Evolutionary conservation across 768 basidiomycete genomes (phyloP).

Genomic region (Serendipita sp.): DNA sequence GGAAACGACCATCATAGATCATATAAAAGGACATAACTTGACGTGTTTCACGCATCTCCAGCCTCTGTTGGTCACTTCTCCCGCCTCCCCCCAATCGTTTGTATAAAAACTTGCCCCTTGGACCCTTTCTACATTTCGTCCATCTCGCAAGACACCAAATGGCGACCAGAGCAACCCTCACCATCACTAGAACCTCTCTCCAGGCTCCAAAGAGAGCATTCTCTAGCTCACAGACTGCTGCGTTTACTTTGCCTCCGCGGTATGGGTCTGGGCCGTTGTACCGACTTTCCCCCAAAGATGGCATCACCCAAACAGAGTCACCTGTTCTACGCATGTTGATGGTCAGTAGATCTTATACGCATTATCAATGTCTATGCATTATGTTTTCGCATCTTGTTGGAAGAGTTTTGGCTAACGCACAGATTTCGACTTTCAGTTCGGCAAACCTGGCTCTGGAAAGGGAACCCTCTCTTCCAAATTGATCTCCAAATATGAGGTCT

Average conservation of each 20-base stretch:
- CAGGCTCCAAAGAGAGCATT: not conserved
- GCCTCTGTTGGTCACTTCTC: no score
- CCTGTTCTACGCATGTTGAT: constrained; percentile 4
- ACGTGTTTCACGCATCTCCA: no score
- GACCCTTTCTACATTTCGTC: no score
- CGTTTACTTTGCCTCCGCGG: not conserved
- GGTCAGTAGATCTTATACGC: not conserved
- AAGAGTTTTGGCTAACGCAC: not conserved
- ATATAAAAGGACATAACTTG: no score
- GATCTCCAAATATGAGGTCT: constrained; percentile 63
- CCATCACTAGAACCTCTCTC: not conserved
- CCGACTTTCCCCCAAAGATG: not conserved
- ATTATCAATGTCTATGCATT: not conserved
- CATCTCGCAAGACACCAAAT: no score
- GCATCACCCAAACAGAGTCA: not conserved
- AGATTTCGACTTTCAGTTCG: not conserved
- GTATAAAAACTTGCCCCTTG: no score
- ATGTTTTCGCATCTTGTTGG: not conserved
- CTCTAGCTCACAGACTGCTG: not conserved
- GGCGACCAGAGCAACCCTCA: not conserved
- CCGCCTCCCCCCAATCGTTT: no score
- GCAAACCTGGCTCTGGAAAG: constrained; percentile 24
- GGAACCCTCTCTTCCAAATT: constrained; percentile 67
- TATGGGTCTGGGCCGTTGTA: not conserved
- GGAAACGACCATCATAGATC: no score